Percentiles rank a stretch among this genome's conserved stretches.
phyloP scores from a whole-genome alignment of 1,284 basidiomycete species.

The Exobasidium cylindrosporum region DNA sequence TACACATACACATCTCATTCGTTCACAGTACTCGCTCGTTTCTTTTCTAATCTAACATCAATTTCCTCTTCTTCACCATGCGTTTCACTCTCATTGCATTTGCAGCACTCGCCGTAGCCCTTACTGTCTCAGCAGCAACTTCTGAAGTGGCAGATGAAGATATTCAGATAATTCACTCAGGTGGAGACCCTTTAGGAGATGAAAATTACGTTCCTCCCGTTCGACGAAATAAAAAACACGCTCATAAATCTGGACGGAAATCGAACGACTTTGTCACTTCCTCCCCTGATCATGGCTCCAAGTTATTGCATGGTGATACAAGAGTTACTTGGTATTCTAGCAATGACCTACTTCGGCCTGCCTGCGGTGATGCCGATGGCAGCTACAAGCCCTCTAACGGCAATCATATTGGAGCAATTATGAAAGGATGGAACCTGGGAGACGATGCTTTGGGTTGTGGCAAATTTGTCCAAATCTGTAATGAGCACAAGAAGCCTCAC shows the following conservation, averaged over 20 bases:
- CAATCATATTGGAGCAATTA: slow-evolving; percentile 47
- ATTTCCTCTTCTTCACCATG: neutral
- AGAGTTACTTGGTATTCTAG: slow-evolving; percentile 51
- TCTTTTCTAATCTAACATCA: too few relatives aligned
- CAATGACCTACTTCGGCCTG: slow-evolving; percentile 44
- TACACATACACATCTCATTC: too few relatives aligned
- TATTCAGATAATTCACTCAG: too few relatives aligned
- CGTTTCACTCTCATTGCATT: neutral
- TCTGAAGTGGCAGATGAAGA: too few relatives aligned
- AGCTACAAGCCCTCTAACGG: slow-evolving; percentile 42
- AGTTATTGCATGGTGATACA: slow-evolving; percentile 24
- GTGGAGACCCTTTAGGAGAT: too few relatives aligned
- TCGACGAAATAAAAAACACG: slow-evolving; percentile 19
- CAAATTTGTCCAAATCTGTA: slow-evolving; percentile 50
- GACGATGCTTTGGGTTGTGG: slow-evolving; percentile 38
- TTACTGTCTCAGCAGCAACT: neutral
- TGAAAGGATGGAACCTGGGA: slow-evolving; percentile 32
- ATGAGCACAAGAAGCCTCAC: slow-evolving; percentile 28
- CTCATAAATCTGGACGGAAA: slow-evolving; percentile 14
- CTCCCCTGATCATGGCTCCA: neutral
- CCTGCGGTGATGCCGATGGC: slow-evolving; percentile 31
- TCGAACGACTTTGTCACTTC: neutral
- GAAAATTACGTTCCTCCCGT: too few relatives aligned
- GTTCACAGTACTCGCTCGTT: too few relatives aligned
- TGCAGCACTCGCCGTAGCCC: too few relatives aligned